Base-by-base conservation (phyloP, 768 basidiomycete genomes). In the Russula sp. region DNA sequence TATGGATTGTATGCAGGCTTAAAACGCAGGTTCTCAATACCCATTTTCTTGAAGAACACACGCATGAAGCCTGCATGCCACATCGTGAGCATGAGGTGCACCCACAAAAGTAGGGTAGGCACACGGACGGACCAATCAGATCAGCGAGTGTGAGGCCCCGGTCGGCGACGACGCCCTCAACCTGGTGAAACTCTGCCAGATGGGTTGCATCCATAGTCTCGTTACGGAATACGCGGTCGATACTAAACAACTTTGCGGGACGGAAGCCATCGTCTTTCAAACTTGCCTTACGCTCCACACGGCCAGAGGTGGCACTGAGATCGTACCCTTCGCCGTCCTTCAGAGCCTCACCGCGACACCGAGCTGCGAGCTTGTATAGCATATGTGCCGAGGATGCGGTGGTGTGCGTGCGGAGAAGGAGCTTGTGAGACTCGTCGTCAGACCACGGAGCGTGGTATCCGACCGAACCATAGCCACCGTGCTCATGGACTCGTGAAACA, bases 1-100 rank as follows among this genome's bases (percentile, higher is more conserved):
- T 97, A 98, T 0, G 96, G 94, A 73, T 98, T 98, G 75, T 96
- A 98, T 7, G 96, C 95, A 6, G 96, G 96, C 77, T 99, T 99
- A 87, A 99, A 99, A 59, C 95, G 81, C 36, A 99, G 79, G 70
- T 91, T 86, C 64, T 87, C 83, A 69, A 98, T 89, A 48, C 97
- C 97, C 90, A 98, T 98, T 75, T 98, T 98, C 66, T 78, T 83
- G 82, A 98, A 98, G 81, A 98, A 99, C 59, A 94, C 90, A 66
- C 92, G 83, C 96, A 99, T 98, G 78, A 99, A 98, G 13, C 96
- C 94, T 94, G 64, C 55, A 47, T 16, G 39, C 14, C 52, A 42
- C 42, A 43, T 32, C 25, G 36, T 20, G 25, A 59, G 46, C 18
- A 55, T n/a, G 10, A 1, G 42, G 41, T 18, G 18, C 2, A 18